phyloP scores from a whole-genome alignment of 148 eudicot species.

The Gaultheria prostrata region DNA sequence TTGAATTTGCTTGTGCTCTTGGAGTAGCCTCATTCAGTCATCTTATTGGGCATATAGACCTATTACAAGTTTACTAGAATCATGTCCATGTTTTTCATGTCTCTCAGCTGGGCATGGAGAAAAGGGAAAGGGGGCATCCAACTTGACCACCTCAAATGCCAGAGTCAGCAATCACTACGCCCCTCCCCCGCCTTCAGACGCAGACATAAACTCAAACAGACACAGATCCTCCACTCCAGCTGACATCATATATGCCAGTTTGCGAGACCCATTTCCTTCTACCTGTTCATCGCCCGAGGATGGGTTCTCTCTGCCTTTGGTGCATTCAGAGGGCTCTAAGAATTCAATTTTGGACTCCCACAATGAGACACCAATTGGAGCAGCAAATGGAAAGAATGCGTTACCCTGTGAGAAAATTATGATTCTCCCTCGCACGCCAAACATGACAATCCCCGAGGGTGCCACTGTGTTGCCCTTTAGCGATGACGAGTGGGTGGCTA shows the following conservation, averaged over 20 bases:
- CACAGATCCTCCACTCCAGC: constrained; percentile 11
- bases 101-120: background rate
- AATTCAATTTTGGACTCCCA: background rate
- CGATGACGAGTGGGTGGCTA: constrained; percentile 42
- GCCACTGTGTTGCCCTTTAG: constrained; percentile 23
- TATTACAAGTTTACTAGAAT: background rate
- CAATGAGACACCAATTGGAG: background rate
- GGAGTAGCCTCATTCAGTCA: background rate
- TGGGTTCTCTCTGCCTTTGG: background rate
- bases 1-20: background rate
- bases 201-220: constrained; percentile 17
- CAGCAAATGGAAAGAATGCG: background rate
- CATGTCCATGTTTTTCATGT: background rate
- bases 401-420: constrained; percentile 18
- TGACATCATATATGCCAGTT: background rate
- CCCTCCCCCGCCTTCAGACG: background rate
- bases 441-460: constrained; percentile 32
- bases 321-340: background rate
- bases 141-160: background rate
- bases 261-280: constrained; percentile 11
- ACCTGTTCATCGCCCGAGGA: background rate
- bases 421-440: constrained; percentile 21
- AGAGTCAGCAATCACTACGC: background rate
- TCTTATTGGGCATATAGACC: background rate
- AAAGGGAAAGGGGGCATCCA: background rate